Evolutionary conservation across 495 filamentous ascomycete genomes (phyloP), one percentile per base, ranked within the genome.

Genomic region (Aspergillus cristatus): DNA sequence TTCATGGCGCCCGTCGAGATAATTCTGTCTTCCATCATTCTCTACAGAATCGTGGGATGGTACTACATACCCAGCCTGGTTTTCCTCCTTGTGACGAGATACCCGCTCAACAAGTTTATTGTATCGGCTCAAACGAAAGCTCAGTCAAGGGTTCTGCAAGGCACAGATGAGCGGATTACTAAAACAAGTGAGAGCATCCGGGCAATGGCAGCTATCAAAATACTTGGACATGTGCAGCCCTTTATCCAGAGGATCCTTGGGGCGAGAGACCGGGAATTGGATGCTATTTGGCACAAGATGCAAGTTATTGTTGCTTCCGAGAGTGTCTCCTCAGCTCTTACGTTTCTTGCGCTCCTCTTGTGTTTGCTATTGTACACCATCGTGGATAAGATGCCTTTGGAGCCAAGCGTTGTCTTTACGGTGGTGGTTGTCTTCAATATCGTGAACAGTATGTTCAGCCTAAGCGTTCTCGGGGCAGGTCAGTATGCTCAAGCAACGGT

Each of bases 401-500:
- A 25, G 13, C 17, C 34, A 14, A 18, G 25, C n/a, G 14, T 25
- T 36, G 34, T 36, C 18, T 36, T 36, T 20, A 36, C 34, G 6
- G 13, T 36, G 5, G 34, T 36, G 3, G 34, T 18, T 11, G 18
- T 36, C 14, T 36, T 36, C 18, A 36, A 36, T n/a, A 36, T 36
- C 34, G 18, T 36, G 14, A 36, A 36, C 10, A 25, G 34, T 18
- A 36, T 36, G 34, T 18, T 36, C 25, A 25, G 14, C 6, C 13
- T 36, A 7, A 36, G 34, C 14, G 34, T 36, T 12, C 34, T 36
- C 3, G 34, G 34, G 3, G 34, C 18, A 6, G 34, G 34, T 20
- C 34, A 36, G 25, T 36, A 36, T 26, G 34, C 34, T 5, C 34
- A 36, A 36, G 34, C 34, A 3, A 36, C 14, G 18, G 22, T 36